Evolutionary conservation across 331 rosid species (phyloP).

Genomic region (Malus hybrid): DNA sequence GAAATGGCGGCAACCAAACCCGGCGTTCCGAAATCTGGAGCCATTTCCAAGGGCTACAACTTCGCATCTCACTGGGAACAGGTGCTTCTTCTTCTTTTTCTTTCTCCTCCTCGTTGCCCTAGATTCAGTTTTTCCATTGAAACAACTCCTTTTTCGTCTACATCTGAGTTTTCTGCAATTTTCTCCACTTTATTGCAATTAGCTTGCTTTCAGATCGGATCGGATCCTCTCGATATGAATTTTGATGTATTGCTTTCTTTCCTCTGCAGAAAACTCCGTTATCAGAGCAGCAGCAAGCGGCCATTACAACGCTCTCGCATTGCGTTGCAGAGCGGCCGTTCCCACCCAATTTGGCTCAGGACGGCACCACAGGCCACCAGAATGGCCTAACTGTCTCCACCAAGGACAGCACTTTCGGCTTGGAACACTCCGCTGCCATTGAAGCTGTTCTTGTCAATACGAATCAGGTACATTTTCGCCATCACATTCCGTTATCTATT

Average conservation of each 20-base stretch:
- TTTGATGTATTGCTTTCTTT: background rate
- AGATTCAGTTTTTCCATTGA: background rate
- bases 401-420: conserved; percentile 41
- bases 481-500: background rate
- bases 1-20: conserved; percentile 39
- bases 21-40: conserved; percentile 58
- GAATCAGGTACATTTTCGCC: conserved; percentile 48
- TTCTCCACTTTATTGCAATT: background rate
- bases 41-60: conserved; percentile 85
- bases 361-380: conserved; percentile 42
- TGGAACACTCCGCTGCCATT: conserved; percentile 45
- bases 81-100: conserved; percentile 18
- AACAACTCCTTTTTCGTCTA: background rate
- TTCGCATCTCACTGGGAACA: conserved; percentile 93
- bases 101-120: background rate
- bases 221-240: background rate
- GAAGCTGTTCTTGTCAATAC: conserved; percentile 74
- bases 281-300: conserved; percentile 69
- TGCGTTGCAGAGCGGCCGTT: conserved; percentile 79
- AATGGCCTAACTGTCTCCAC: conserved; percentile 45
- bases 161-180: background rate
- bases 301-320: conserved; percentile 58
- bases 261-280: conserved; percentile 68
- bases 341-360: conserved; percentile 71
- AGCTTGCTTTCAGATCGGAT: background rate